Base-by-base conservation (phyloP, 202 grass and related monocot species). In the Musa balbisiana region DNA sequence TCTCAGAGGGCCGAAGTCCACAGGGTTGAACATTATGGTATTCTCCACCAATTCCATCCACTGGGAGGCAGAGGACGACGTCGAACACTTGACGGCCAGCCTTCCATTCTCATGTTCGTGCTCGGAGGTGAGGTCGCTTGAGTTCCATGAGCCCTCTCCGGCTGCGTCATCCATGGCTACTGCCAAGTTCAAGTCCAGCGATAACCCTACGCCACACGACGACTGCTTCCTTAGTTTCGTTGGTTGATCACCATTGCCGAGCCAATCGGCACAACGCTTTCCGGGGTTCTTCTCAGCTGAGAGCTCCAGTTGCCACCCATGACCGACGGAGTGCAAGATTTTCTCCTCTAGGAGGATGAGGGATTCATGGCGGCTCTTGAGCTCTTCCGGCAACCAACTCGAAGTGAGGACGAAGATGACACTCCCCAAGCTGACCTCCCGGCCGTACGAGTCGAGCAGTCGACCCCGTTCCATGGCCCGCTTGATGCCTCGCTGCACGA, bases 381-480 rank as follows among this genome's bases (percentile, higher is more conserved):
- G 76, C 76, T 90, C 83, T 22, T 90, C 85, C 16, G 85, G 90
- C 58, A 92, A 70, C 95, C 95, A 99, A 81, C 77, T 73, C 1
- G 89, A 84, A 17, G 91, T 92, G 56, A 99, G 85, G 68, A 99
- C 83, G 76, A 99, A 88, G 71, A 91, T 92, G 62, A 88, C 87
- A 53, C 87, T 99, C 25, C 95, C 89, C 71, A 99, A 84, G 80
- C 79, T 85, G 78, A 95, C 83, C 83, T 99, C 95, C 74, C 95
- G 89, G 17, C 91, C 95, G 16, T 80, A 82, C 19, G 95, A 94
- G 69, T 95, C 95, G 2, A 83, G 83, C 75, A 99, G 79, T 16
- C 89, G 91, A 51, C 95, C 95, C 49, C 85, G 91, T 59, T 92
- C 87, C 75, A 99, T 90, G n/a, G 91, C 89, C 8, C 79, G 85